These are phyloP conservation scores for Schoenoplectus triqueter DNA, from an alignment of 202 grass and related monocot genomes.

Conservation along the genomic window DNA sequence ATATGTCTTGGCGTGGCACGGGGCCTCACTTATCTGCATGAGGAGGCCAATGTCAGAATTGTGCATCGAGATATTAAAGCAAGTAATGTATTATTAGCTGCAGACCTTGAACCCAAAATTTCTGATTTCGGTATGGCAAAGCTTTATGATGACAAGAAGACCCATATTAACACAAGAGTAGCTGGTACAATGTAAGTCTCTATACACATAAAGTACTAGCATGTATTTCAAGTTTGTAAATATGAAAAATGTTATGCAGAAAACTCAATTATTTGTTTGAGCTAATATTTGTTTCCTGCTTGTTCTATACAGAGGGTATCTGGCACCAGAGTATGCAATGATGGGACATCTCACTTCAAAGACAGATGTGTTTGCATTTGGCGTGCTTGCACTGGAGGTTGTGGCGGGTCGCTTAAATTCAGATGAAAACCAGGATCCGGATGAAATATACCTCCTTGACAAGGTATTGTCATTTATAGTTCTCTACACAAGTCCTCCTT, in stretches of 20 bases:
- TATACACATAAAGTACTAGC: not conserved
- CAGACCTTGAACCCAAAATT: conserved; percentile 55
- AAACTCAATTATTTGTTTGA: conserved; percentile 14
- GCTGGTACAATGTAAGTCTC: conserved; percentile 55
- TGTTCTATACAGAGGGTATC: conserved; percentile 46
- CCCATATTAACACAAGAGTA: conserved; percentile 54
- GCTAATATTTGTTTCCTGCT: not conserved
- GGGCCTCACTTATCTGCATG: conserved; percentile 52
- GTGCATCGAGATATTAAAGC: conserved; percentile 61
- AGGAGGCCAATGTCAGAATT: conserved; percentile 50
- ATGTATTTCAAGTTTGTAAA: not conserved
- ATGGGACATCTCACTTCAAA: conserved; percentile 57
- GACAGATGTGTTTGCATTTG: conserved; percentile 57
- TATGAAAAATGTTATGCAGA: not conserved
- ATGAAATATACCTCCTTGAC: conserved; percentile 56
- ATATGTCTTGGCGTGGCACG: conserved; percentile 56
- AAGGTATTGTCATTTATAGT: conserved; percentile 38
- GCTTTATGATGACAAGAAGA: conserved; percentile 58
- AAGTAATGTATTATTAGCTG: conserved; percentile 56
- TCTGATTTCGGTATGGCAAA: conserved; percentile 59
- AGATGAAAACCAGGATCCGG: conserved; percentile 36
- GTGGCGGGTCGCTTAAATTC: conserved; percentile 50
- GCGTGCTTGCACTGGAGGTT: conserved; percentile 48
- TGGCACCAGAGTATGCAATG: conserved; percentile 64
- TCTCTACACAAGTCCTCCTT: not conserved